Base-by-base conservation (phyloP, 768 basidiomycete species). In the Butyriboletus loyo region DNA sequence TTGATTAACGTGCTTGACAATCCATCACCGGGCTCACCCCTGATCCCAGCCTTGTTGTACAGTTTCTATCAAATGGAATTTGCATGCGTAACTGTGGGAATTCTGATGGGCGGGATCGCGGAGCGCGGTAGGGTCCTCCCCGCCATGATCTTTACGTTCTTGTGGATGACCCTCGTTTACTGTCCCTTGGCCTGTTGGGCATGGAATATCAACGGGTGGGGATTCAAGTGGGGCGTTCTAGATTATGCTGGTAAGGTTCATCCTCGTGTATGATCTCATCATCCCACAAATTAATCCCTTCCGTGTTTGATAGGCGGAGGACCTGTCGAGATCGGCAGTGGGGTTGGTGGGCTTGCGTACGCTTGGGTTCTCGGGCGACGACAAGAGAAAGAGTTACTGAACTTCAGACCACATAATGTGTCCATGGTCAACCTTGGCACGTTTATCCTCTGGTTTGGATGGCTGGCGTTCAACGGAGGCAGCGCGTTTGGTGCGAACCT, bases 381-480 rank as follows among this genome's bases (percentile, higher is more conserved):
- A 53, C 77, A 84, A 55, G 84, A 87, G 58, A 79, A 78, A 40
- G 85, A 89, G 60, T 69, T 89, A 9, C 66, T 83, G 54, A 88
- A 88, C 66, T 94, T 92, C 74, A 80, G 90, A 54, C 92, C 92
- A 8, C 90, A 95, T 71, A 92, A 92, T 66, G 90, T 92, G 21
- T 84, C 87, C 30, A 74, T 89, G 67, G 88, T 94, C 61, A 81
- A 81, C 58, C 78, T 94, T 50, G 92, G 92, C 57, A 93, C 89
- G 9, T 87, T 85, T 60, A 79, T 93, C 57, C 83, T 92, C 49
- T 92, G 87, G 89, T 87, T 94, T 65, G 90, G 91, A 24, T 91
- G 85, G 84, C 72, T 86, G 51, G 89, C 87, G n/a, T 92, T 93
- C 77, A 95, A 94, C 72, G 92, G 89, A 43, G 92, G 92, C 24